phyloP scores from a whole-genome alignment of 345 rosid species.

The Adansonia digitata region DNA sequence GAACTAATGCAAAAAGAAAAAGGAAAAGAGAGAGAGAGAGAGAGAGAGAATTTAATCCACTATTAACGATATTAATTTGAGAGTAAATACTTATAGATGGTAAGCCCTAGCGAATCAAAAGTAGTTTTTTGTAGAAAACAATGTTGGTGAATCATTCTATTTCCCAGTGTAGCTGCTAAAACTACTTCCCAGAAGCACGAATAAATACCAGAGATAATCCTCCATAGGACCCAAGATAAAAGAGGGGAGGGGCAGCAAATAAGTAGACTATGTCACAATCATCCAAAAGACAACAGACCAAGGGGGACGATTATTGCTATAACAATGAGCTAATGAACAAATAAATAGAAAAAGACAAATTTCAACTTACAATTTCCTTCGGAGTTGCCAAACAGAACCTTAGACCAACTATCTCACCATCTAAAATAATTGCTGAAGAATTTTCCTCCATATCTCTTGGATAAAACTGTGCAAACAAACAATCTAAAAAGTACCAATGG shows the following conservation, averaged over 20 bases:
- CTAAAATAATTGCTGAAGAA: conserved; percentile 32
- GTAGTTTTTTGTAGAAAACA: neutral
- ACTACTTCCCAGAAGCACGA: conserved; percentile 6
- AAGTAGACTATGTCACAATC: neutral
- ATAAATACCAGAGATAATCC: neutral
- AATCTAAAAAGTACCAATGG: neutral
- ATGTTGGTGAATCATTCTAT: neutral
- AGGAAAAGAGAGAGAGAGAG: too few relatives aligned
- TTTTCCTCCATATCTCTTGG: conserved; percentile 51
- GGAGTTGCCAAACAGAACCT: conserved; percentile 63
- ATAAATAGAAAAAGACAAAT: conserved; percentile 9
- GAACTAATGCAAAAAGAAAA: conserved; percentile 3
- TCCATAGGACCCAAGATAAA: neutral
- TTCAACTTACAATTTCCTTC: conserved; percentile 65
- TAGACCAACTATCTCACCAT: conserved; percentile 66
- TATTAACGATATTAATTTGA: neutral
- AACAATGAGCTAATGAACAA: neutral
- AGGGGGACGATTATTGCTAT: neutral
- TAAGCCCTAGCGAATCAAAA: conserved; percentile 7
- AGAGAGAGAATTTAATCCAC: conserved; percentile 9
- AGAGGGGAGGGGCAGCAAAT: neutral
- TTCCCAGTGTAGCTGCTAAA: neutral
- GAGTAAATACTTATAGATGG: neutral
- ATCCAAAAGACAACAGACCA: conserved; percentile 2
- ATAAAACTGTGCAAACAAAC: conserved; percentile 11